Percentiles rank a stretch among this genome's conserved stretches.
phyloP scores from a whole-genome alignment of 208 protist species.

The Vickermania spadyakhi region DNA sequence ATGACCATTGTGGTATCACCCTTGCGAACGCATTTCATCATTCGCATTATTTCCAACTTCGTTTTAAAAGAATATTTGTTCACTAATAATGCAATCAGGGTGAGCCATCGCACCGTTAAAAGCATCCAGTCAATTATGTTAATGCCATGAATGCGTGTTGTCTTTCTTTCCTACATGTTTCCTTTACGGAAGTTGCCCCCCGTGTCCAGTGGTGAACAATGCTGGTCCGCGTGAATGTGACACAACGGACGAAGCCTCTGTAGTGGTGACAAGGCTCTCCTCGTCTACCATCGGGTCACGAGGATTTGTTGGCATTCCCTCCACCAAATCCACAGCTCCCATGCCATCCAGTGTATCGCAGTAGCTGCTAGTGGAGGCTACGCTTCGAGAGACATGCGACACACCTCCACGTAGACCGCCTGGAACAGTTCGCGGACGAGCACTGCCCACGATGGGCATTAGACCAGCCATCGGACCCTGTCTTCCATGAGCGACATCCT shows the following conservation, averaged over 20 bases:
- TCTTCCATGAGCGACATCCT: not conserved
- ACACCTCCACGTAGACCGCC: not conserved
- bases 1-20: too few species aligned
- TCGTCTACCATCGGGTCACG: not conserved
- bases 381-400: not conserved
- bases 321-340: not conserved
- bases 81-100: too few species aligned
- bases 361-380: not conserved
- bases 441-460: not conserved
- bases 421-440: not conserved
- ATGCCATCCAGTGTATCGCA: not conserved
- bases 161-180: too few species aligned
- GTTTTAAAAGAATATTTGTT: too few species aligned
- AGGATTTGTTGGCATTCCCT: not conserved
- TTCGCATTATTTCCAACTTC: too few species aligned
- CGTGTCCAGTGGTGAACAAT: not conserved
- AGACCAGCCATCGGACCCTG: not conserved
- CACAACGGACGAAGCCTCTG: not conserved
- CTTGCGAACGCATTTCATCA: too few species aligned
- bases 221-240: not conserved
- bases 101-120: too few species aligned
- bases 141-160: too few species aligned
- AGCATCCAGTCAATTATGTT: too few species aligned
- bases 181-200: too few species aligned
- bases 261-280: not conserved